phyloP scores from a whole-genome alignment of 2,329 filamentous ascomycete species.

The Acarospora socialis region DNA sequence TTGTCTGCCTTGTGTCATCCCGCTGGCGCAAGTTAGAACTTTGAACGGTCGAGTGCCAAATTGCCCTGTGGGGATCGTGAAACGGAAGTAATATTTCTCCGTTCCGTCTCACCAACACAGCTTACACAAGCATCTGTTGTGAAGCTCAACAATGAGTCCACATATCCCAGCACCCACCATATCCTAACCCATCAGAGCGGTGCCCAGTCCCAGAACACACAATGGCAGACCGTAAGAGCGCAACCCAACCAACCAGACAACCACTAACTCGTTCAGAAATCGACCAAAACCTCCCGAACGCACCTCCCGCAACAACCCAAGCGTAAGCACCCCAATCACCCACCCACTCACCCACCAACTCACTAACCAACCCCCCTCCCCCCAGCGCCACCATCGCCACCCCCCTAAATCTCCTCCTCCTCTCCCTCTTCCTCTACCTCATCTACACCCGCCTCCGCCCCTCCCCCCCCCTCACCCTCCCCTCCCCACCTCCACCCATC shows the following conservation, averaged over 20 bases:
- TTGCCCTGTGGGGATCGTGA: too few relatives aligned
- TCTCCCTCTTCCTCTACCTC: slow-evolving; percentile 42
- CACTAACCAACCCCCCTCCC: neutral
- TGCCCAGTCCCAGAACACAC: too few relatives aligned
- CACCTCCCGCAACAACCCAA: slow-evolving; percentile 3
- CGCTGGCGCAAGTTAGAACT: too few relatives aligned
- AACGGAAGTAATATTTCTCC: too few relatives aligned
- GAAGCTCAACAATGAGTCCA: too few relatives aligned
- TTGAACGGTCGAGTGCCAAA: too few relatives aligned
- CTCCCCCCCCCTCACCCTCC: slow-evolving; percentile 35
- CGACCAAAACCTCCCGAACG: neutral
- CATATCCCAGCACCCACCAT: too few relatives aligned
- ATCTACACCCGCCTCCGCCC: slow-evolving; percentile 47
- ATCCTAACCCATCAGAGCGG: too few relatives aligned
- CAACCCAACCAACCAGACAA: neutral
- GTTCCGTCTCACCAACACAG: too few relatives aligned
- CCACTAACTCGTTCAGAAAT: neutral
- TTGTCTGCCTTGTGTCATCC: too few relatives aligned
- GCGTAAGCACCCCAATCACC: slow-evolving; percentile 5
- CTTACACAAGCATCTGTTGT: too few relatives aligned
- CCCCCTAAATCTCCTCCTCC: slow-evolving; percentile 47
- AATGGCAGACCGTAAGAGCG: neutral
- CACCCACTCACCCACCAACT: neutral
- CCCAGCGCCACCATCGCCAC: slow-evolving; percentile 40
- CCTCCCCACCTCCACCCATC: slow-evolving; percentile 46